Evolutionary conservation across 345 rosid species (phyloP), one percentile per base, ranked within the genome.

Genomic region (Psidium guajava): DNA sequence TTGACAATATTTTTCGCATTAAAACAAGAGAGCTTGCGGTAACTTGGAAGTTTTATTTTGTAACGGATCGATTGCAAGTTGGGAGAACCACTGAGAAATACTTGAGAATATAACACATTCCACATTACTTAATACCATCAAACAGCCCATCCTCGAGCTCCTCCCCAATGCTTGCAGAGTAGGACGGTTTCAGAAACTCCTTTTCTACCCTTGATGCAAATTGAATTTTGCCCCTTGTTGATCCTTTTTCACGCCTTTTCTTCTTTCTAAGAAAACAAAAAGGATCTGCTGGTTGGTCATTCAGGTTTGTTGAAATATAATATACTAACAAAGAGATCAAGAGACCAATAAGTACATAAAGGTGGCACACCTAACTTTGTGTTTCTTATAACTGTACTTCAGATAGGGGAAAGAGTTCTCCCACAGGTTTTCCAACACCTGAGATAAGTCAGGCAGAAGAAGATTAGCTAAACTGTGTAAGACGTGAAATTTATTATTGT

Each of bases 131-230:
- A 54, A 88, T 93, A 96, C 99, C 99, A 88, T 96, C 97, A 82
- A 96, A 95, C 81, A 96, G 94, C 82, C 99, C 99, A 85, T 96
- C 99, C 92, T 96, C 98, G 80, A 95, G 91, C 84, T 95, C 99
- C 56, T 92, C 94, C 56, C 95, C 95, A 74, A 96, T 90, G 87
- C 97, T 95, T 74, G 98, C 98, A 61, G 96, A 90, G 89, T 96
- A 96, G 51, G 92, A 55, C 36, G 98, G 95, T 85, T 96, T 95
- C 86, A 96, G 89, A 92, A 90, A 95, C 88, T 96, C 99, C 89
- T 96, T 96, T 93, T 96, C 99, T 84, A 95, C 98, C 93, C 98
- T 94, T 77, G 93, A 90, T 18, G 90, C 87, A 87, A 94, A 91
- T 81, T 84, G 95, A 83, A 94, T 85, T 91, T 92, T 96, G 83